phyloP scores from a whole-genome alignment of 169 alveolate species.

The Plasmodium inui region DNA sequence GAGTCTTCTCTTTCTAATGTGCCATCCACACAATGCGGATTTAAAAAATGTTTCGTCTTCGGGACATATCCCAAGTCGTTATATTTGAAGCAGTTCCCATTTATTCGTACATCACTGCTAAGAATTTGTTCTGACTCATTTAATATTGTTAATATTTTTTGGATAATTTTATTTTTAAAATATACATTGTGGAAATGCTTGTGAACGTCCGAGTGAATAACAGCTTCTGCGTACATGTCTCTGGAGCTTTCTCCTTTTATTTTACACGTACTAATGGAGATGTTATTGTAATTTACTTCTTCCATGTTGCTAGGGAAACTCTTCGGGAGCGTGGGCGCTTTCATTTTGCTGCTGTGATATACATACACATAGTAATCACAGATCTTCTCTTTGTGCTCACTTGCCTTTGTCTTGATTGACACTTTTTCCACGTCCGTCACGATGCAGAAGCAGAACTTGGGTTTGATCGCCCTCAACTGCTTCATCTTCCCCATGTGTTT shows the following conservation, averaged over 20 bases:
- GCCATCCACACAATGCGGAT: conserved; percentile 39
- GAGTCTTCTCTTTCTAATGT: not conserved
- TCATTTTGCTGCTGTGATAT: conserved; percentile 63
- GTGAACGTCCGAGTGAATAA: conserved; percentile 41
- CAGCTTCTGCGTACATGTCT: conserved; percentile 77
- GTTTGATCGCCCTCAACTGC: conserved; percentile 3
- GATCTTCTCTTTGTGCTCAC: conserved; percentile 56
- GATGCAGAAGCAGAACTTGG: conserved; percentile 44
- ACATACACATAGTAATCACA: conserved; percentile 62
- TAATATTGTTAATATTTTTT: conserved; percentile 20
- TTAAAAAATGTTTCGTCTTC: conserved; percentile 61
- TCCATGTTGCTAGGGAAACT: conserved; percentile 9
- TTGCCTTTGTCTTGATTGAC: conserved; percentile 18
- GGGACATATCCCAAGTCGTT: conserved; percentile 44
- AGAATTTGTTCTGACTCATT: conserved; percentile 10
- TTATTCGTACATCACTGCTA: conserved; percentile 17
- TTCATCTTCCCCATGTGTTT: conserved; percentile 29
- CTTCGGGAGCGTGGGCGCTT: conserved; percentile 13
- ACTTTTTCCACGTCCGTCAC: conserved; percentile 58
- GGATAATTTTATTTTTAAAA: conserved; percentile 45
- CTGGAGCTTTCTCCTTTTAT: conserved; percentile 63
- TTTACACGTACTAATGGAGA: conserved; percentile 60
- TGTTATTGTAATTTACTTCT: conserved; percentile 34
- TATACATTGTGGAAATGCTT: conserved; percentile 20
- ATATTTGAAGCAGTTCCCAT: conserved; percentile 6